Evolutionary conservation across 2,329 filamentous ascomycete species (phyloP).

Genomic region (Exophiala oligosperma): DNA sequence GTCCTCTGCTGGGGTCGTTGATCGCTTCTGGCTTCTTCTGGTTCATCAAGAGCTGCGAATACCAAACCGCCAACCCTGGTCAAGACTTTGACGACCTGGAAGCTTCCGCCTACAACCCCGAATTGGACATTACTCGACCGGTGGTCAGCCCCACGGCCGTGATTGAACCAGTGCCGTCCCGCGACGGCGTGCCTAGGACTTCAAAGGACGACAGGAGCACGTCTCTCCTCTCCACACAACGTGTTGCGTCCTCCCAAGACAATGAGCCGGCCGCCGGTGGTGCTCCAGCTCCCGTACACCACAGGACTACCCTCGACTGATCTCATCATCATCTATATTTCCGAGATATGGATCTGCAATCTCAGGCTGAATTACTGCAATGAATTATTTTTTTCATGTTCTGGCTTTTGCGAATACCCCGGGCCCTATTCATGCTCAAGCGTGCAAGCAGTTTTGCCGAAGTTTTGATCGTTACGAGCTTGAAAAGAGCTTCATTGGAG

Average conservation of each 20-base stretch:
- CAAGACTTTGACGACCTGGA: conserved; percentile 51
- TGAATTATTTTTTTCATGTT: background rate
- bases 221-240: conserved; percentile 6
- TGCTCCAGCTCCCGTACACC: conserved; percentile 6
- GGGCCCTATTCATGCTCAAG: background rate
- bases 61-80: conserved; percentile 46
- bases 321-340: background rate
- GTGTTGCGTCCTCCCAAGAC: background rate
- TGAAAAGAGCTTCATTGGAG: background rate
- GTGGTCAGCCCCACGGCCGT: conserved; percentile 26
- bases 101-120: conserved; percentile 26
- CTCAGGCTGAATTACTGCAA: background rate
- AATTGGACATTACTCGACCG: conserved; percentile 26
- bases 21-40: conserved; percentile 52
- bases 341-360: background rate
- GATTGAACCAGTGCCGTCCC: conserved; percentile 15
- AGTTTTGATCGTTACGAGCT: background rate
- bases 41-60: conserved; percentile 47
- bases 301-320: conserved; percentile 13
- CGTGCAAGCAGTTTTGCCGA: background rate
- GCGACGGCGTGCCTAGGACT: conserved; percentile 9
- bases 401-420: background rate
- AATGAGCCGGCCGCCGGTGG: conserved; percentile 1
- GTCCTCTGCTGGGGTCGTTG: conserved; percentile 46
- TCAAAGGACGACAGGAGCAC: conserved; percentile 17